Evolutionary conservation across 1,139 yeast species (phyloP), one percentile per base, ranked within the genome.

Genomic region (Barnettozyma hawaiiensis): DNA sequence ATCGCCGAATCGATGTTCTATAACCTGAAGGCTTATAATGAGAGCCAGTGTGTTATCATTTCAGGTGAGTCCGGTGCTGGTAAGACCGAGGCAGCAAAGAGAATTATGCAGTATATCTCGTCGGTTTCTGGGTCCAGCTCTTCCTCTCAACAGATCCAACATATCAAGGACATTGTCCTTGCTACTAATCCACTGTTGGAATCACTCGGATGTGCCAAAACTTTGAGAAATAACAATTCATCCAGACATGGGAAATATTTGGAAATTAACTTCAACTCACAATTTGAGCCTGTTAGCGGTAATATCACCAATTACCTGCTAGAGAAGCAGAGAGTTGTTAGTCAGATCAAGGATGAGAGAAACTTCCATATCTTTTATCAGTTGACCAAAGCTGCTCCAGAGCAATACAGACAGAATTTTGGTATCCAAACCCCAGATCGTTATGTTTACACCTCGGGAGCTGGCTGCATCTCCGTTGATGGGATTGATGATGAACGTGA

Each of bases 21-120:
- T 66, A 86, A 90, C 62, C 76, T 94, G 80, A 90, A 90, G 65
- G 84, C 95, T 0, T 94, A 94, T 65, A 80, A 85, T 45, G 98
- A 94, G 58, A 89, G 82, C 62, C 98, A 94, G 64, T 92, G 98
- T 74, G 98, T 94, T 33, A 94, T 94, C 57, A 94, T 94, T 53
- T 87, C 97, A 6, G 99, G 99, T 42, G 99, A 94, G 63, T 87
- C 97, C 1, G 99, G 99, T 48, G 98, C 99, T 3, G 99, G 99
- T 41, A 92, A 92, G 63, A 92, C 98, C 7, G 98, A 92, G 65
- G 97, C 98, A 16, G 98, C 98, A 32, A 92, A 92, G 67, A 82
- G 95, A 60, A 92, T 92, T 65, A 94, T 94, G 98, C 97, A 94
- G 64, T 94, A 94, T 62, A 85, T 94, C 55, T 96, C 98, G 36